Conservation (phyloP, 495 filamentous ascomycete species). For the Saxophila tyrrhenica region DNA sequence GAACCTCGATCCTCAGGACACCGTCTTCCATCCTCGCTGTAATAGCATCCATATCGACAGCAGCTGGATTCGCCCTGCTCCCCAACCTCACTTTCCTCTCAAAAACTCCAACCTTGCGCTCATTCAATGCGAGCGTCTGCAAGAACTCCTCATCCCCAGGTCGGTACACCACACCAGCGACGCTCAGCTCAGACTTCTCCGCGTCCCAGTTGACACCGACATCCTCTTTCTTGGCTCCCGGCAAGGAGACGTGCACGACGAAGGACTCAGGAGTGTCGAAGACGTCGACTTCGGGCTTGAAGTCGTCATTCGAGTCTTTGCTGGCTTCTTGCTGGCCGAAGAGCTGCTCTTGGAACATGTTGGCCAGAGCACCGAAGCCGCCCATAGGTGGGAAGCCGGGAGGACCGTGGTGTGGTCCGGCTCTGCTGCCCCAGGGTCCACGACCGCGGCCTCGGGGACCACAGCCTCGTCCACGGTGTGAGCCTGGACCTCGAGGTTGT, state of each 20-base stretch:
- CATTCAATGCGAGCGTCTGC: conserved; percentile 49
- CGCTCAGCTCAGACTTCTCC: conserved; percentile 48
- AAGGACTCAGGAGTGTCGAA: conserved; percentile 55
- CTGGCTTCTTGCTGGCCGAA: conserved; percentile 16
- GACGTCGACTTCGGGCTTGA: conserved; percentile 56
- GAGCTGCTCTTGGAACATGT: conserved; percentile 23
- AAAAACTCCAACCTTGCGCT: conserved; percentile 60
- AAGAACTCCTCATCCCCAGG: conserved; percentile 62
- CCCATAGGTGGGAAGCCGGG: conserved; percentile 4
- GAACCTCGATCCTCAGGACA: conserved; percentile 48
- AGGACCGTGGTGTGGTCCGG: conserved; percentile 11
- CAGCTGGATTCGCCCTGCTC: conserved; percentile 42
- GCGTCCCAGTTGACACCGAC: conserved; percentile 64
- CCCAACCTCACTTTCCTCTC: conserved; percentile 55
- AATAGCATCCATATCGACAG: conserved; percentile 53
- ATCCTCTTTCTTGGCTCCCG: conserved; percentile 68
- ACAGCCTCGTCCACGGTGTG: conserved; percentile 7
- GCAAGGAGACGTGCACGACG: conserved; percentile 59
- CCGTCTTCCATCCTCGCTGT: conserved; percentile 60
- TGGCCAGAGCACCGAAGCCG: conserved; percentile 15
- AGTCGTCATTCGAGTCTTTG: conserved; percentile 33
- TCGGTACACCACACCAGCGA: conserved; percentile 61
- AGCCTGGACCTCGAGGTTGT: conserved; percentile 11
- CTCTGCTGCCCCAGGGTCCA: conserved; percentile 26
- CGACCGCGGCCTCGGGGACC: conserved; percentile 19